Evolutionary conservation across 805 yeast species (phyloP).

Genomic region (Cyberlindnera veronae): DNA sequence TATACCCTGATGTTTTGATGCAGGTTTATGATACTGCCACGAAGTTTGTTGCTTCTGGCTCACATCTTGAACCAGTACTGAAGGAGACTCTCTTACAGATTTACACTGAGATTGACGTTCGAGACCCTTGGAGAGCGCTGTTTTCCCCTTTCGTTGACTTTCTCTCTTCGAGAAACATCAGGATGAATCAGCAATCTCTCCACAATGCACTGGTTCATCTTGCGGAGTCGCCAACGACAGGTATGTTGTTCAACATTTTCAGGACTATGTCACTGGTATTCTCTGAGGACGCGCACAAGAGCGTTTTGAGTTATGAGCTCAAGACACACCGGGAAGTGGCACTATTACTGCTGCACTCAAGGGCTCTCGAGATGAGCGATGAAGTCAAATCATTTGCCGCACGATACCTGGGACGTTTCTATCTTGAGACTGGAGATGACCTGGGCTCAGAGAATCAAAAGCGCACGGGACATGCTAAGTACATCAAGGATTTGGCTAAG

Average conservation of each 20-base stretch:
- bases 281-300: conserved; percentile 5
- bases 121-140: conserved; percentile 15
- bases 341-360: conserved; percentile 8
- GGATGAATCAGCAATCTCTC: conserved; percentile 7
- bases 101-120: not conserved
- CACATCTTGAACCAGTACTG: not conserved
- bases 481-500: not conserved
- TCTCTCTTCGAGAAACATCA: conserved; percentile 2
- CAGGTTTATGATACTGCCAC: conserved; percentile 21
- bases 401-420: conserved; percentile 22
- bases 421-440: conserved; percentile 20
- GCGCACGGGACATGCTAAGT: not conserved
- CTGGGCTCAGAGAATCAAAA: not conserved
- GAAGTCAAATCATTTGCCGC: conserved; percentile 16
- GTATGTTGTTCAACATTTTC: conserved; percentile 6
- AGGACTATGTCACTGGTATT: conserved; percentile 17
- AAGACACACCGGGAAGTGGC: conserved; percentile 15
- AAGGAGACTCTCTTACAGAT: not conserved
- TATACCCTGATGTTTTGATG: conserved; percentile 19
- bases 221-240: conserved; percentile 4
- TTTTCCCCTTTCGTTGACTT: conserved; percentile 13
- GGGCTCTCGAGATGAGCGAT: not conserved
- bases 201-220: conserved; percentile 11
- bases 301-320: conserved; percentile 8
- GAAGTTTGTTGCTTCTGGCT: conserved; percentile 1